Base-by-base conservation (phyloP, 2,329 filamentous ascomycete species). In the Boeremia exigua region DNA sequence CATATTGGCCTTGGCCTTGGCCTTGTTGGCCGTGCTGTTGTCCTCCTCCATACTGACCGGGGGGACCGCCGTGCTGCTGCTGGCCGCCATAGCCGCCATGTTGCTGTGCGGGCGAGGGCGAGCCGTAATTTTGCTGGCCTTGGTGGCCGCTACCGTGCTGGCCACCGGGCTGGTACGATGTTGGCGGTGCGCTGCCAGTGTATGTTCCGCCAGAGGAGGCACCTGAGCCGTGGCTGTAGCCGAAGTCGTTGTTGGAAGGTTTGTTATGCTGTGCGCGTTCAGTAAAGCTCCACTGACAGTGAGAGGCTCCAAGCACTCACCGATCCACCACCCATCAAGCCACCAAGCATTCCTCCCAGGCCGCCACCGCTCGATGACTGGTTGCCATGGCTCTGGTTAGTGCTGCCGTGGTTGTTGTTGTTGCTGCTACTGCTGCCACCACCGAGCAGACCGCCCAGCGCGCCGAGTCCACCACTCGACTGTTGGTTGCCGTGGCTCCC, bases 111-210 rank as follows among this genome's bases (percentile, higher is more conserved):
- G 63, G 60, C 14, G 59, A 44, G 11, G 64, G 61, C 19, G 65
- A 62, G 15, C 59, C 59, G 43, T 67, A 62, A 36, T 54, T 56
- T 14, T 62, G 53, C 23, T 67, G 61, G 30, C 67, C 57, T 14
- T 63, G 67, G 19, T 66, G 58, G 11, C 60, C 56, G 48, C 66
- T 61, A 54, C 52, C 57, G 49, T 68, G 60, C 42, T 65, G 66
- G 11, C 65, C 66, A 8, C 62, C 61, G 17, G 80, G 75, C 64
- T 87, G 83, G 70, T 88, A 88, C 6, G 84, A 82, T 12, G 81
- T 74, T n/a, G 85, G 83, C 11, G 88, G 88, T 34, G 87, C 85
- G 53, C 84, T 80, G 51, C 86, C 88, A 57, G 78, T 82, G 71
- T 90, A 91, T 33, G 80, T 79, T 39, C 83, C 82, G 58, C 81